Base-by-base conservation (phyloP, 306 rosid species). In the Begonia masoniana region DNA sequence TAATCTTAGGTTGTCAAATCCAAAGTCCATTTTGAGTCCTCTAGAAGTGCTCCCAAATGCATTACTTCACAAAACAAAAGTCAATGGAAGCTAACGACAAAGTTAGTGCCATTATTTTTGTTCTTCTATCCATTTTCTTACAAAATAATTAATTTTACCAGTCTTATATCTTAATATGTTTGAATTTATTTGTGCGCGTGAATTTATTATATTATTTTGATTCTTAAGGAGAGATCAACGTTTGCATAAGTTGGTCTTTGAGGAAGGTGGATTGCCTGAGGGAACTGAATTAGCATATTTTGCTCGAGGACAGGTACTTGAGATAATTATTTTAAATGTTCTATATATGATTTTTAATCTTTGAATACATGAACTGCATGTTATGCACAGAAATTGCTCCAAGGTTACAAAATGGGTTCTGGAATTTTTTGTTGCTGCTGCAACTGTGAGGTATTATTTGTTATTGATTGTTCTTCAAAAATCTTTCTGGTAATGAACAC, bases 281-380 rank as follows among this genome's bases (percentile, higher is more conserved):
- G 99, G 99, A 73, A 78, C 94, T 41, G 94, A 79, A 81, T 84
- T 91, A 52, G 94, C 94, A 49, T 91, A 91, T 81, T 91, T 81
- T 75, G 96, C 92, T 19, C 87, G 99, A 14, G 99, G 96, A 64
- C 85, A 91, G 97, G 97, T 89, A 68, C 61, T 66, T 70, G 58
- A 6, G 57, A 47, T 36, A 56, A 65, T 68, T 51, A 68, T n/a
- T 71, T 68, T 49, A 41, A 24, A 5, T 43, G 58, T 51, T 61
- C 53, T 17, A 3, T 7, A 31, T 31, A 31, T 31, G 9, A 31
- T 31, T 31, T 5, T 31, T 31, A 31, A 21, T 21, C 9, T 31
- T 3, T 31, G 39, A 31, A 31, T 31, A 31, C 14, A 41, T 63
- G 47, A 43, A 48, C 51, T 74, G 55, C 62, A 1, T 64, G 54